phyloP scores from a whole-genome alignment of 352 stramenopile species.

The Phytophthora ramorum region DNA sequence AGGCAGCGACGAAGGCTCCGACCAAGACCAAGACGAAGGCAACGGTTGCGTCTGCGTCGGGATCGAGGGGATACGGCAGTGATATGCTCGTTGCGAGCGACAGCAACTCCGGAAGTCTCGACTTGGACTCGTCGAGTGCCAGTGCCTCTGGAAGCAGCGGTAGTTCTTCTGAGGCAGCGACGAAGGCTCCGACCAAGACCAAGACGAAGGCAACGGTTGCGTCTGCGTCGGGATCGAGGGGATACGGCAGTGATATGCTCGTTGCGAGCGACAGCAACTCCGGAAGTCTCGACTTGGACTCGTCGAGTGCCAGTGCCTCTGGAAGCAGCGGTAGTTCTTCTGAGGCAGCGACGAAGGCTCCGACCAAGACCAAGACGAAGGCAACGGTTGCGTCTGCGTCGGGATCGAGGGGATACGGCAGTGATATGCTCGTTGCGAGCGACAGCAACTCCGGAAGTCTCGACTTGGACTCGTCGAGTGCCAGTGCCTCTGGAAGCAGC shows the following conservation, averaged over 20 bases:
- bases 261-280: no score
- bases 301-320: no score
- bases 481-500: no score
- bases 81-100: no score
- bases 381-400: background rate
- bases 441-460: no score
- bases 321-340: no score
- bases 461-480: no score
- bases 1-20: background rate
- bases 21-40: background rate
- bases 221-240: background rate
- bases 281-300: no score
- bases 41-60: background rate
- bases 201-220: background rate
- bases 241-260: background rate
- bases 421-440: no score
- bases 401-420: background rate
- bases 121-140: no score
- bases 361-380: background rate
- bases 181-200: background rate
- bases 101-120: no score
- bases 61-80: background rate
- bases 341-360: background rate
- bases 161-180: background rate
- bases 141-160: no score